phyloP scores from a whole-genome alignment of 352 stramenopile genomes.

The Phytophthora pini region DNA sequence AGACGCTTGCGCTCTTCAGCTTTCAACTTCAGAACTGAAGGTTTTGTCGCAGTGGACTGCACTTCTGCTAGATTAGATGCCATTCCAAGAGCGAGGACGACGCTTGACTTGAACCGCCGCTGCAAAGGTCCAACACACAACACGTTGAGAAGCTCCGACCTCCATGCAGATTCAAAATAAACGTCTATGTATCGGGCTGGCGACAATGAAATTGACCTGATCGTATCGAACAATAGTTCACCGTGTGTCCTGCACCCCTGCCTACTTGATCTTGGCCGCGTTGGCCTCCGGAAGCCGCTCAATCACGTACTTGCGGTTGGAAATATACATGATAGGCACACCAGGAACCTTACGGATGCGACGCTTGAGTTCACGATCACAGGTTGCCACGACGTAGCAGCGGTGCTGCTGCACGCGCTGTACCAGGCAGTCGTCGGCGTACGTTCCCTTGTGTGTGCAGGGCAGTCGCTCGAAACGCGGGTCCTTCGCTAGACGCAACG shows the following conservation, averaged over 20 bases:
- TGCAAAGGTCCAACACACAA: neutral
- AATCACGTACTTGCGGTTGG: slow-evolving; percentile 99
- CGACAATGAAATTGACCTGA: slow-evolving; percentile 7
- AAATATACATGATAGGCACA: slow-evolving; percentile 99
- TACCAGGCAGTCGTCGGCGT: slow-evolving; percentile 99
- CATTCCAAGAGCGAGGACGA: slow-evolving; percentile 10
- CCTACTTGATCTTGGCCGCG: slow-evolving; percentile 88
- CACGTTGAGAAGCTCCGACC: neutral
- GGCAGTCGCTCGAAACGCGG: slow-evolving; percentile 98
- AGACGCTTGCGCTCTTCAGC: slow-evolving; percentile 36
- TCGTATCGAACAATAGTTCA: slow-evolving; percentile 24
- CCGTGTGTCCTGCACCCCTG: slow-evolving; percentile 2
- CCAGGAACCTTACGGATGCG: slow-evolving; percentile 99
- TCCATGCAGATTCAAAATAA: slow-evolving; percentile 29
- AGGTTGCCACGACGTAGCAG: slow-evolving; percentile 99
- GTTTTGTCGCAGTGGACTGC: neutral
- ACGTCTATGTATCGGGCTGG: slow-evolving; percentile 35
- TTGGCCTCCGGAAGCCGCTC: slow-evolving; percentile 99
- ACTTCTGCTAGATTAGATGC: slow-evolving; percentile 3
- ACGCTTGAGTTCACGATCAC: slow-evolving; percentile 99
- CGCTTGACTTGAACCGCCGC: slow-evolving; percentile 31
- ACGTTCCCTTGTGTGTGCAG: slow-evolving; percentile 98
- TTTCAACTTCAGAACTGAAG: slow-evolving; percentile 22
- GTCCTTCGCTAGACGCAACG: slow-evolving; percentile 96
- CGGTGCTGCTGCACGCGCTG: slow-evolving; percentile 93